Conservation (phyloP, 331 rosid genomes). For the Rosa hybrid region DNA sequence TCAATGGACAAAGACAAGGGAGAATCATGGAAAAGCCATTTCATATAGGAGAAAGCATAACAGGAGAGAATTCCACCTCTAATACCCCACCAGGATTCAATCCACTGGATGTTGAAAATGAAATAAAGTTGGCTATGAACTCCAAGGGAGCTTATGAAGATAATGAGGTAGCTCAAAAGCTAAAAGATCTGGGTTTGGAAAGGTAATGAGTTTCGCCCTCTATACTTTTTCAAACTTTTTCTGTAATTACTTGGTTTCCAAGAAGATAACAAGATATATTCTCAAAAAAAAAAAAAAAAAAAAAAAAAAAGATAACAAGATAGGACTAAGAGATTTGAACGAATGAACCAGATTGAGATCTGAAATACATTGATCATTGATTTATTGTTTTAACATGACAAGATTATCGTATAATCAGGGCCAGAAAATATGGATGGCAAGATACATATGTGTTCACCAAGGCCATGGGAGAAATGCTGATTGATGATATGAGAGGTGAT, state of each 20-base stretch:
- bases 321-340: background rate
- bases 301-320: background rate
- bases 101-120: slow-evolving; percentile 71
- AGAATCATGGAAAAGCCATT: slow-evolving; percentile 80
- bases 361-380: background rate
- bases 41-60: slow-evolving; percentile 66
- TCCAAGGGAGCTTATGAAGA: slow-evolving; percentile 47
- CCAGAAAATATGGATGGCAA: slow-evolving; percentile 85
- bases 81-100: slow-evolving; percentile 39
- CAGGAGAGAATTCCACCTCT: slow-evolving; percentile 47
- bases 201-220: slow-evolving; percentile 43
- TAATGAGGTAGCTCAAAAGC: slow-evolving; percentile 41
- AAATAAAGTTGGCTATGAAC: slow-evolving; percentile 58
- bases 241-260: background rate
- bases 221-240: background rate
- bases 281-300: too few relatives aligned
- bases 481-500: slow-evolving; percentile 49
- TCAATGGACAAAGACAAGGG: slow-evolving; percentile 96
- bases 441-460: slow-evolving; percentile 95
- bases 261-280: background rate
- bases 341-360: background rate
- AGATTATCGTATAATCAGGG: slow-evolving; percentile 43
- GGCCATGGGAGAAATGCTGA: slow-evolving; percentile 97
- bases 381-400: background rate
- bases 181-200: slow-evolving; percentile 80